These are phyloP conservation scores for Selaginella moellendorffii DNA, from an alignment of 75 land plant genomes.

Conservation along the genomic window DNA sequence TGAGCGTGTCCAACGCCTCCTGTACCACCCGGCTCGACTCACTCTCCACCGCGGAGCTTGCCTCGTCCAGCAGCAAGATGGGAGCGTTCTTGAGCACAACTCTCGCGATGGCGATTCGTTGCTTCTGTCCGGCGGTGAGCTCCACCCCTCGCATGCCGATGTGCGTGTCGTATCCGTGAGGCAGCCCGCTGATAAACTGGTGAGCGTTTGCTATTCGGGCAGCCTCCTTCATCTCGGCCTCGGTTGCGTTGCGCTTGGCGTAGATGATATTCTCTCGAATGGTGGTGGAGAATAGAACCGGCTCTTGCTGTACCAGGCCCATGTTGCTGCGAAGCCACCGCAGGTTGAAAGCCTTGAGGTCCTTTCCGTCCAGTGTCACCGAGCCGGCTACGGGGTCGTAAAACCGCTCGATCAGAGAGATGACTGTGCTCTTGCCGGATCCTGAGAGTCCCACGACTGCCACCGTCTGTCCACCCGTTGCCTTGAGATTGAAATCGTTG, in stretches of 20 bases:
- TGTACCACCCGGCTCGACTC: constrained; percentile 94
- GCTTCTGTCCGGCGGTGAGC: constrained; percentile 89
- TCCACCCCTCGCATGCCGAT: constrained; percentile 97
- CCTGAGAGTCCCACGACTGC: constrained; percentile 97
- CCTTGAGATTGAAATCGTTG: constrained; percentile 86
- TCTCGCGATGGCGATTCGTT: constrained; percentile 89
- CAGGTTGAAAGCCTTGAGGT: constrained; percentile 58
- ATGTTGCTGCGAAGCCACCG: constrained; percentile 90
- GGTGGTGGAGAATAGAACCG: constrained; percentile 86
- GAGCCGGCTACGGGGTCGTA: constrained; percentile 88
- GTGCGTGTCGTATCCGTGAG: constrained; percentile 99
- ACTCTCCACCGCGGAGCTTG: constrained; percentile 83
- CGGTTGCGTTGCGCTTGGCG: constrained; percentile 94
- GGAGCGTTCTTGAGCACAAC: constrained; percentile 93
- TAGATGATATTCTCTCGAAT: constrained; percentile 92
- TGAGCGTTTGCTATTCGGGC: constrained; percentile 98
- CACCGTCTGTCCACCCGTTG: constrained; percentile 86
- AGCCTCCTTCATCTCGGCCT: constrained; percentile 96
- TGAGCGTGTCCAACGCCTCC: constrained; percentile 85
- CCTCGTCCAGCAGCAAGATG: constrained; percentile 87
- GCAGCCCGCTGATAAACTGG: constrained; percentile 92
- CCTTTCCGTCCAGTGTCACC: constrained; percentile 72
- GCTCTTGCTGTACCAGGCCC: constrained; percentile 96
- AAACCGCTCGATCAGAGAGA: constrained; percentile 82
- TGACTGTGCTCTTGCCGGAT: constrained; percentile 95